Conservation (phyloP, 164 flowering plant genomes). For the Akebia trifoliata region DNA sequence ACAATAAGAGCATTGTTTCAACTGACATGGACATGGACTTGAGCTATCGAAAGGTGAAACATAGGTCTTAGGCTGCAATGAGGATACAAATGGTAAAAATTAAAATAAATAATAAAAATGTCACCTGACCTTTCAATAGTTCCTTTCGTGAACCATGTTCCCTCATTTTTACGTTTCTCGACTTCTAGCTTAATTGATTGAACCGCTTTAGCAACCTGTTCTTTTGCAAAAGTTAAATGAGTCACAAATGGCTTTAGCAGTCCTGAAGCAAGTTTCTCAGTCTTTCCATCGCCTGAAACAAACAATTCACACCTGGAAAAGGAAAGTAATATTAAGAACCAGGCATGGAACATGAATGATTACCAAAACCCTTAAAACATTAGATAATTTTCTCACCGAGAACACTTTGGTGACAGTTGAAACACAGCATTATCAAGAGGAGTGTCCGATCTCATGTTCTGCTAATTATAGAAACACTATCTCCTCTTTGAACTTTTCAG, state of each 20-base stretch:
- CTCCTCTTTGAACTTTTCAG: constrained; percentile 14
- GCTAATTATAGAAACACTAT: neutral
- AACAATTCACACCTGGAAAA: constrained; percentile 80
- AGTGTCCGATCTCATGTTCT: constrained; percentile 58
- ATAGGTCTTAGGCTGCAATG: neutral
- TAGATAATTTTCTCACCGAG: constrained; percentile 43
- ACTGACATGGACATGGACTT: neutral
- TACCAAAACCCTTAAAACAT: neutral
- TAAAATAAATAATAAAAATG: neutral
- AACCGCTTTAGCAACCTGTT: constrained; percentile 57
- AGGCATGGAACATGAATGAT: neutral
- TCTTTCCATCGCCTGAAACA: constrained; percentile 66
- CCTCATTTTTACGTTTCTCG: constrained; percentile 49
- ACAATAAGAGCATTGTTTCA: neutral
- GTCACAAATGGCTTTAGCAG: constrained; percentile 74
- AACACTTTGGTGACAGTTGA: constrained; percentile 71
- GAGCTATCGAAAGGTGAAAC: neutral
- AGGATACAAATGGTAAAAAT: too few species aligned
- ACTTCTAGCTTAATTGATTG: constrained; percentile 77
- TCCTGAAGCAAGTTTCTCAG: constrained; percentile 94
- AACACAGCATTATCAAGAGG: constrained; percentile 74
- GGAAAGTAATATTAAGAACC: constrained; percentile 6
- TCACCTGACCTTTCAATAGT: constrained; percentile 78
- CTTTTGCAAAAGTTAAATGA: constrained; percentile 83
- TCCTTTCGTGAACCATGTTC: constrained; percentile 91